A percentile compares a stretch with the other conserved stretches of the same genome.
phyloP scores from a whole-genome alignment of 371 early-diverging fungal species.

The Circinella minor region DNA sequence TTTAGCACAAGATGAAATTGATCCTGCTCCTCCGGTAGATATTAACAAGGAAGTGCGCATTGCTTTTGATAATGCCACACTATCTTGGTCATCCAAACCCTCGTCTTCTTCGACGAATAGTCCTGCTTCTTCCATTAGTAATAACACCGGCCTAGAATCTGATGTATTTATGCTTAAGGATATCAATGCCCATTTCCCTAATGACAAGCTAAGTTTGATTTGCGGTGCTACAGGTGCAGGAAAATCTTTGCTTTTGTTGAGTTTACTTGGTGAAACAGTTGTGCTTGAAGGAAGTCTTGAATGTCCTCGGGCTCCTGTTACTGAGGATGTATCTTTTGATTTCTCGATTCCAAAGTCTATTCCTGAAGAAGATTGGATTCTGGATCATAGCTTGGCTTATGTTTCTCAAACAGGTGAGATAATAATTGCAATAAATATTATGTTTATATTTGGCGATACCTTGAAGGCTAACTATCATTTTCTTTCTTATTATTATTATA shows the following conservation, averaged over 20 bases:
- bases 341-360: slow-evolving; percentile 7
- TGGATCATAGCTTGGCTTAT: slow-evolving; percentile 35
- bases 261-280: slow-evolving; percentile 67
- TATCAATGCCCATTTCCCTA: slow-evolving; percentile 58
- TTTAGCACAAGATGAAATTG: slow-evolving; percentile 77
- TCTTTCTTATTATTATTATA: neutral
- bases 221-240: slow-evolving; percentile 74
- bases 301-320: slow-evolving; percentile 47
- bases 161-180: slow-evolving; percentile 53
- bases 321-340: slow-evolving; percentile 29
- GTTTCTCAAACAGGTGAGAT: slow-evolving; percentile 37
- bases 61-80: slow-evolving; percentile 55
- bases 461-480: too few relatives aligned
- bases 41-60: slow-evolving; percentile 44
- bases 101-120: slow-evolving; percentile 7
- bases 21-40: slow-evolving; percentile 37
- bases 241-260: slow-evolving; percentile 66
- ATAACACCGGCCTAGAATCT: slow-evolving; percentile 20
- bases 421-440: neutral
- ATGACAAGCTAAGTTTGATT: slow-evolving; percentile 58
- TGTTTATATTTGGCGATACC: too few relatives aligned
- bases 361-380: slow-evolving; percentile 32
- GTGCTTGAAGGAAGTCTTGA: slow-evolving; percentile 43
- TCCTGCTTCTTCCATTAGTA: slow-evolving; percentile 16
- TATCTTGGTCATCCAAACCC: slow-evolving; percentile 33